Percentiles rank a stretch among this genome's conserved stretches.
phyloP scores from a whole-genome alignment of 2,329 filamentous ascomycete genomes.

The Madurella mycetomatis region DNA sequence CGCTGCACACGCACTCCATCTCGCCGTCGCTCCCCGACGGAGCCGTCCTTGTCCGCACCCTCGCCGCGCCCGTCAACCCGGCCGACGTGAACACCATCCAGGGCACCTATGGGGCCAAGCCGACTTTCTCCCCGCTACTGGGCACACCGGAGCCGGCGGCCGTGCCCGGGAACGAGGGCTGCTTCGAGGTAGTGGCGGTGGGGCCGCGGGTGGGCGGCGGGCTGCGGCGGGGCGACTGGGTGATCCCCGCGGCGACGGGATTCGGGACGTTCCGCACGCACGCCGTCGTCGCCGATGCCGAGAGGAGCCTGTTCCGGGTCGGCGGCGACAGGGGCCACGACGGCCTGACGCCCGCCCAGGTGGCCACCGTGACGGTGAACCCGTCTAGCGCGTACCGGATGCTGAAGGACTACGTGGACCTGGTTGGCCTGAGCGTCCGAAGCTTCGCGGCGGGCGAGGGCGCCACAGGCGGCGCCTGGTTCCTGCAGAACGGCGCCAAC shows the following conservation, averaged over 20 bases:
- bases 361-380: conserved; percentile 85
- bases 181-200: conserved; percentile 77
- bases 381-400: conserved; percentile 93
- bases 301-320: conserved; percentile 61
- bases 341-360: conserved; percentile 70
- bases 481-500: conserved; percentile 96
- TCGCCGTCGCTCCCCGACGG: conserved; percentile 63
- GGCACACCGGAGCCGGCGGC: conserved; percentile 73
- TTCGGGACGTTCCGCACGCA: conserved; percentile 97
- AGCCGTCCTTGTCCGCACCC: conserved; percentile 73
- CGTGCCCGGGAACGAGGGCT: conserved; percentile 84
- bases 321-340: conserved; percentile 47
- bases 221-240: conserved; percentile 81
- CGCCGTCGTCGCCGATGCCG: conserved; percentile 55
- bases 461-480: conserved; percentile 86
- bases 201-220: conserved; percentile 50
- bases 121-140: conserved; percentile 64
- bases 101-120: conserved; percentile 87
- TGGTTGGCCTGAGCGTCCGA: conserved; percentile 42
- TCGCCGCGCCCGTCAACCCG: conserved; percentile 90
- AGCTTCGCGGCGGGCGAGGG: conserved; percentile 47
- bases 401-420: conserved; percentile 70
- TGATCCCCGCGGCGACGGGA: conserved; percentile 75
- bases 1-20: conserved; percentile 70
- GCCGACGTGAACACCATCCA: conserved; percentile 98